Percentiles rank a stretch among this genome's conserved stretches.
These are phyloP conservation scores for Spergularia azorica DNA, from an alignment of 179 eudicot genomes.

Conservation along the genomic window DNA sequence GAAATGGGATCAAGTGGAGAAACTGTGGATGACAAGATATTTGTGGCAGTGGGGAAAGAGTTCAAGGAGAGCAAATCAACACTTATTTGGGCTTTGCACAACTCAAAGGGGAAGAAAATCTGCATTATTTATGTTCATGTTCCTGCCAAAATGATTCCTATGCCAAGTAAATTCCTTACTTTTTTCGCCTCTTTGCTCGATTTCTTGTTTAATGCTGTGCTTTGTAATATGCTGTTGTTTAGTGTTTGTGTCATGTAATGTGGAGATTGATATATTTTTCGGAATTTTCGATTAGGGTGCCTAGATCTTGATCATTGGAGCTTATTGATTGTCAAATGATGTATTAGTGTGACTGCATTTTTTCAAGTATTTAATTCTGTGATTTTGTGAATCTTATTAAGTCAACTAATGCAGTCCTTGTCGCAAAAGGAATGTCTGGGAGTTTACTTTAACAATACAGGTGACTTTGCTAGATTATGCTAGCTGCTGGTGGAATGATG, in stretches of 20 bases:
- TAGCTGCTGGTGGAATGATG: too few species aligned
- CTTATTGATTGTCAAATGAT: too few species aligned
- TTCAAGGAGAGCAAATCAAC: conserved; percentile 51
- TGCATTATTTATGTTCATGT: conserved; percentile 80
- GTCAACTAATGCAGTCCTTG: too few species aligned
- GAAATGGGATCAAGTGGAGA: conserved; percentile 23
- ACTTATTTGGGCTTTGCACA: conserved; percentile 72
- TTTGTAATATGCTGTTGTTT: not conserved
- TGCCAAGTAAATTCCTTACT: conserved; percentile 44
- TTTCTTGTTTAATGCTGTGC: not conserved
- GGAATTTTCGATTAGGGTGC: not conserved
- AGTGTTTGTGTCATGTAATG: not conserved
- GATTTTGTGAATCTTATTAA: too few species aligned
- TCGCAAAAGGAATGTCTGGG: too few species aligned
- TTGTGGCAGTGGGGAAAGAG: conserved; percentile 76
- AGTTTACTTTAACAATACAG: too few species aligned
- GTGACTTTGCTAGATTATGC: too few species aligned
- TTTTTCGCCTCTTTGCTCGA: not conserved
- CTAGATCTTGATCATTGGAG: not conserved
- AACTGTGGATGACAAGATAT: conserved; percentile 50
- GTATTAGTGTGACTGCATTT: too few species aligned
- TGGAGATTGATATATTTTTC: not conserved
- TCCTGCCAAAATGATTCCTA: conserved; percentile 69
- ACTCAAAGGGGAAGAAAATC: conserved; percentile 59
- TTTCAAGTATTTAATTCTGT: too few species aligned